phyloP scores from a whole-genome alignment of 495 filamentous ascomycete genomes.

The Daldinia loculata region DNA sequence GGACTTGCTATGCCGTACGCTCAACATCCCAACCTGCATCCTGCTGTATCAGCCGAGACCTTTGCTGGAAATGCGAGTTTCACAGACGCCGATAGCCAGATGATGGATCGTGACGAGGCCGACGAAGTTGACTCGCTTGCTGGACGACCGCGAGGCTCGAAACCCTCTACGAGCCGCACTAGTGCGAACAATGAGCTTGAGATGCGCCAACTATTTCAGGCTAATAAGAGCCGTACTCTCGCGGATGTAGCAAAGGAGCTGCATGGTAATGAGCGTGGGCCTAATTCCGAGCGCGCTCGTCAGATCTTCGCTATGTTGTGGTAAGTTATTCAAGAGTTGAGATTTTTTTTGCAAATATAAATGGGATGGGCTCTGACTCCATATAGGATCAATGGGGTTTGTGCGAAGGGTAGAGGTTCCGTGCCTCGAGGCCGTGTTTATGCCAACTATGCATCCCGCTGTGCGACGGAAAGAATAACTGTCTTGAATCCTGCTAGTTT shows the following conservation, averaged over 20 bases:
- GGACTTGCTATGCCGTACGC: slow-evolving; percentile 60
- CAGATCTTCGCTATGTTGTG: slow-evolving; percentile 99
- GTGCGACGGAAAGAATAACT: slow-evolving; percentile 89
- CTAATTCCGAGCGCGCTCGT: slow-evolving; percentile 91
- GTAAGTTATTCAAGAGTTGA: slow-evolving; percentile 59
- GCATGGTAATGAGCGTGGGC: slow-evolving; percentile 66
- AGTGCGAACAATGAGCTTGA: slow-evolving; percentile 91
- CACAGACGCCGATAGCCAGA: slow-evolving; percentile 72
- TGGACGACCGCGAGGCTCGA: slow-evolving; percentile 54
- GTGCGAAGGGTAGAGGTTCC: slow-evolving; percentile 79
- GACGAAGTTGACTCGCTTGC: slow-evolving; percentile 68
- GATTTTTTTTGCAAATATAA: background rate
- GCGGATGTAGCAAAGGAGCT: slow-evolving; percentile 85
- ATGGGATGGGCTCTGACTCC: slow-evolving; percentile 17
- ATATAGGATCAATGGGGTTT: slow-evolving; percentile 81
- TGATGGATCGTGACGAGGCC: slow-evolving; percentile 72
- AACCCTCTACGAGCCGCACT: slow-evolving; percentile 69
- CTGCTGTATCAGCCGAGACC: slow-evolving; percentile 59
- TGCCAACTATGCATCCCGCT: slow-evolving; percentile 88
- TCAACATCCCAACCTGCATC: slow-evolving; percentile 60
- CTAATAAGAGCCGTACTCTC: slow-evolving; percentile 76
- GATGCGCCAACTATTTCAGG: slow-evolving; percentile 80
- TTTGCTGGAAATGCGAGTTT: slow-evolving; percentile 68
- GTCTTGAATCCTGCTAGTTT: slow-evolving; percentile 96
- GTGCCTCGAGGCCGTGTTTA: slow-evolving; percentile 94